These are phyloP conservation scores for Amphibolis antarctica DNA, from an alignment of 106 monocot species.

Conservation along the genomic window DNA sequence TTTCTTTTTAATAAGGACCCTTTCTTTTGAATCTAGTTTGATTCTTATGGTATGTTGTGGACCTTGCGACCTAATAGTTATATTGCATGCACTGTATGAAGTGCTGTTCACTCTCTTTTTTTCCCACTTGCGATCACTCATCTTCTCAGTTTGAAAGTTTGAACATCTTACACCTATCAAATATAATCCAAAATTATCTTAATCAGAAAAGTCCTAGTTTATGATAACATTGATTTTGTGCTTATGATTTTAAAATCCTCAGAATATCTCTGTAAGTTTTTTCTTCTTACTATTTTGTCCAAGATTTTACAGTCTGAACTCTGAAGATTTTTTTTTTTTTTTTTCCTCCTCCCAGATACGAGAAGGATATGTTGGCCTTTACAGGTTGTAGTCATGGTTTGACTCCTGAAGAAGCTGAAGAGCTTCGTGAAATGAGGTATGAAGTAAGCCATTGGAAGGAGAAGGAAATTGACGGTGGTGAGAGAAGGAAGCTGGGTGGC, in stretches of 20 bases:
- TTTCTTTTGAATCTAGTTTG: too few species aligned
- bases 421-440: slow-evolving; percentile 68
- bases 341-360: slow-evolving; percentile 42
- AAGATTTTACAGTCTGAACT: not conserved
- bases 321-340: not conserved
- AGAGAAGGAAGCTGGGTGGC: slow-evolving; percentile 53
- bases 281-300: not conserved
- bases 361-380: slow-evolving; percentile 87
- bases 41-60: too few species aligned
- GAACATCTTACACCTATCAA: too few species aligned
- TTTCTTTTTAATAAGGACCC: not conserved
- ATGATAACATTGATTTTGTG: too few species aligned
- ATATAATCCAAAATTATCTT: too few species aligned
- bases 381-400: slow-evolving; percentile 70
- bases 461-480: slow-evolving; percentile 71
- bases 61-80: too few species aligned
- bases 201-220: too few species aligned
- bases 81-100: too few species aligned
- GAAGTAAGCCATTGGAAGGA: slow-evolving; percentile 84
- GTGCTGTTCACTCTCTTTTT: too few species aligned
- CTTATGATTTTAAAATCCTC: too few species aligned
- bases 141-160: too few species aligned
- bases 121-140: too few species aligned
- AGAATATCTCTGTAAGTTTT: not conserved
- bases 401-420: slow-evolving; percentile 58